Evolutionary conservation across 2,329 filamentous ascomycete species (phyloP), one percentile per base, ranked within the genome.

Genomic region (Cytospora leucostoma): DNA sequence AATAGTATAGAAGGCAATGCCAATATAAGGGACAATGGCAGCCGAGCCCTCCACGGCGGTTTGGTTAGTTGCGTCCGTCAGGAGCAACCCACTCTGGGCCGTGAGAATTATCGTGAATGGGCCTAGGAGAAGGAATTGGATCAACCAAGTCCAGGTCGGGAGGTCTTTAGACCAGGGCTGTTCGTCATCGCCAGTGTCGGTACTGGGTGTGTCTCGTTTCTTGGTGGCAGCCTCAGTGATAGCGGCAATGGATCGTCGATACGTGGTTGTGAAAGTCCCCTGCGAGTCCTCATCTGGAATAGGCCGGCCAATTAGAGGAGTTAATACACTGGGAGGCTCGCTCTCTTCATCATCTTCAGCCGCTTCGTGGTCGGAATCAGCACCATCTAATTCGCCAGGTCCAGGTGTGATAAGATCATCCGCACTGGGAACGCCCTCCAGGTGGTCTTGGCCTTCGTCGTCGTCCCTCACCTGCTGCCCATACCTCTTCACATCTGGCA

Each of bases 121-220:
- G 0, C 86, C 90, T 11, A 96, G 78, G 17, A 97, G 73, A 4
- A 98, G 78, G 67, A 97, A 89, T 71, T 99, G 93, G 19, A 96
- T 69, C 50, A 95, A 75, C 95, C 95, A 99, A 19, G 90, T 88
- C 90, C 90, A 97, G 52, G 83, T 85, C 1, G 92, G 92, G 60
- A 98, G 78, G 44, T 83, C 83, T 4, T 84, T 84, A 58, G 92
- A 96, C 95, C 95, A 99, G 15, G 83, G 78, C 74, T 98, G 95
- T 73, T 98, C 95, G 59, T 85, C 79, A 13, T 84, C 64, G 63
- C 62, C 70, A 17, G 66, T 19, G 8, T 21, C 44, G n/a, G 44
- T 21, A 19, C 38, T 68, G 66, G 66, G 66, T 35, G 65, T n/a
- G 2, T 33, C 67, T 44, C 64, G 57, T 37, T 69, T 66, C 58